Evolutionary conservation across 768 basidiomycete species (phyloP).

Genomic region (Collybia nuda): DNA sequence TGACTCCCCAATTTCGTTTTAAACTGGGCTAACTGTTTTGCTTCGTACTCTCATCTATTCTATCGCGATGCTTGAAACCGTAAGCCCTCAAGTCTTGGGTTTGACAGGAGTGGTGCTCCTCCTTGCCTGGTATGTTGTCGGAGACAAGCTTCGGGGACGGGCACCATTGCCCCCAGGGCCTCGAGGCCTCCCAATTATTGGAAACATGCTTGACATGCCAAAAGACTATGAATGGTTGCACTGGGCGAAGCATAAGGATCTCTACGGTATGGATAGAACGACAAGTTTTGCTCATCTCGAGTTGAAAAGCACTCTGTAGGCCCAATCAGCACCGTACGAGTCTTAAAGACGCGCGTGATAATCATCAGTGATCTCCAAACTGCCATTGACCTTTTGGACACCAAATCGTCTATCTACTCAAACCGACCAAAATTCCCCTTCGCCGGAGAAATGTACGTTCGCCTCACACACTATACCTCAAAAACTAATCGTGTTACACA

Average conservation of each 20-base stretch:
- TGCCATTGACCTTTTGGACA: constrained; percentile 15
- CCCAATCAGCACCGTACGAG: constrained; percentile 15
- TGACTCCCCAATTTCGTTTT: too few species aligned
- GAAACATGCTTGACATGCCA: constrained; percentile 45
- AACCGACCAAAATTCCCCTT: constrained; percentile 16
- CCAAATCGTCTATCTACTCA: constrained; percentile 15
- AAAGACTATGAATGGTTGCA: constrained; percentile 17
- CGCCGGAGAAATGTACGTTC: constrained; percentile 12
- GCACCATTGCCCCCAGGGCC: constrained; percentile 37
- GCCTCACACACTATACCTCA: background rate
- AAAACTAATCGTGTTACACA: background rate
- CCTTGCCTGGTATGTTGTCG: constrained; percentile 6
- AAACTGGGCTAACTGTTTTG: background rate
- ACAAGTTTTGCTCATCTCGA: background rate
- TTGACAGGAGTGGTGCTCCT: constrained; percentile 5
- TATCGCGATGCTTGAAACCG: constrained; percentile 7
- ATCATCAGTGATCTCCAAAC: constrained; percentile 17
- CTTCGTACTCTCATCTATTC: background rate
- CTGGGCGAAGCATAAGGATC: constrained; percentile 15
- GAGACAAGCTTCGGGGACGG: constrained; percentile 11
- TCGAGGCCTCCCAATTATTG: constrained; percentile 37
- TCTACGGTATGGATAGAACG: constrained; percentile 9
- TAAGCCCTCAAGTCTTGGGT: constrained; percentile 7
- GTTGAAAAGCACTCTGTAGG: constrained; percentile 1
- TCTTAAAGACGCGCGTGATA: constrained; percentile 12